Conservation (phyloP, 495 filamentous ascomycete genomes). For the Bryoglossum gracile region DNA sequence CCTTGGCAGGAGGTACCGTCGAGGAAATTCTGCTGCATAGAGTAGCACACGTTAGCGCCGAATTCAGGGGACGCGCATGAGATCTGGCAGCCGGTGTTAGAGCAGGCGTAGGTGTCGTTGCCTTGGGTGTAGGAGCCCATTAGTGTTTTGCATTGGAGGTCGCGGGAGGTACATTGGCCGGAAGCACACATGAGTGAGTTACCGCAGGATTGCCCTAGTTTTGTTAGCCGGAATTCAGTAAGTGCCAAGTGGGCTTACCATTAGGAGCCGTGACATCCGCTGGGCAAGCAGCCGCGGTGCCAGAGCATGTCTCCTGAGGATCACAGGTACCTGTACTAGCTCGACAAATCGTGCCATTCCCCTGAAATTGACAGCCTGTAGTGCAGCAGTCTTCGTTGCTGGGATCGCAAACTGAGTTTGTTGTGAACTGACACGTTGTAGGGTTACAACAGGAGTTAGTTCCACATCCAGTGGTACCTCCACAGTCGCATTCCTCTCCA, state of each 20-base stretch:
- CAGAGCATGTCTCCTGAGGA: constrained; percentile 73
- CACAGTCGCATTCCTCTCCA: constrained; percentile 95
- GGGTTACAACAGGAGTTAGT: constrained; percentile 78
- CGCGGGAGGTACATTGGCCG: constrained; percentile 89
- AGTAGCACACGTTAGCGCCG: constrained; percentile 55
- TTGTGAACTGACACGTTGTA: constrained; percentile 80
- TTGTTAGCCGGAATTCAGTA: constrained; percentile 3
- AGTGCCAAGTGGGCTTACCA: constrained; percentile 39
- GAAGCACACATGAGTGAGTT: constrained; percentile 71
- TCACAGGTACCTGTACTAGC: constrained; percentile 73
- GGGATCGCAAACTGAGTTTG: constrained; percentile 73
- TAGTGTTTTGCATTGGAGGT: constrained; percentile 80
- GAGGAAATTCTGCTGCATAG: constrained; percentile 84
- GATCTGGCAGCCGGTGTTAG: constrained; percentile 61
- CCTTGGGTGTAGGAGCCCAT: constrained; percentile 66
- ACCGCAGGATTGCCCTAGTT: constrained; percentile 47
- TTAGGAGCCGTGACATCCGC: constrained; percentile 59
- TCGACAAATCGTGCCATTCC: constrained; percentile 66
- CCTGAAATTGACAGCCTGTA: constrained; percentile 60
- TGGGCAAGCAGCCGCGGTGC: constrained; percentile 67
- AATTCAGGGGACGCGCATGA: constrained; percentile 70
- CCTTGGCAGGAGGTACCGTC: constrained; percentile 86
- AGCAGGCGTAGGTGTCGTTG: constrained; percentile 80
- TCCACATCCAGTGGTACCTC: constrained; percentile 62
- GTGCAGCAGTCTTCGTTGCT: constrained; percentile 88